phyloP scores from a whole-genome alignment of 2,329 filamentous ascomycete genomes.

The Paraphoma chrysanthemicola region DNA sequence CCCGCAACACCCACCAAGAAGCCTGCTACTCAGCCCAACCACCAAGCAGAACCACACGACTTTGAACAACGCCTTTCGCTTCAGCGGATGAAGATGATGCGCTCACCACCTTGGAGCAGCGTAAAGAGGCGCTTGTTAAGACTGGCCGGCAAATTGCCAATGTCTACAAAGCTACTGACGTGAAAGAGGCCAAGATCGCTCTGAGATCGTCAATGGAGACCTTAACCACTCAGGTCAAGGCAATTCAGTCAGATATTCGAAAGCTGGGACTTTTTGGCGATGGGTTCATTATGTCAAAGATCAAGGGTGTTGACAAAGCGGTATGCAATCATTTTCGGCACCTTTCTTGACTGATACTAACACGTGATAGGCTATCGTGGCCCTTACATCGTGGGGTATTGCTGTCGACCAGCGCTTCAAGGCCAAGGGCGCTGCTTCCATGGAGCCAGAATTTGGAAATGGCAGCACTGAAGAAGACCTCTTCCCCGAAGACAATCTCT shows the following conservation, averaged over 20 bases:
- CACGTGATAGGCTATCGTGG: not conserved
- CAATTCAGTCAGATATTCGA: not conserved
- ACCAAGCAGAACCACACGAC: not conserved
- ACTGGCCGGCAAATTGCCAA: not conserved
- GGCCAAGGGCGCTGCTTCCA: not conserved
- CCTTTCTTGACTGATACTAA: not conserved
- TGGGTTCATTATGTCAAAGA: not conserved
- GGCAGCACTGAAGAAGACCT: not conserved
- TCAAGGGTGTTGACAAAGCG: not conserved
- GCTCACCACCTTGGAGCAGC: not conserved
- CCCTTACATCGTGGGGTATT: not conserved
- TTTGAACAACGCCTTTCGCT: not conserved
- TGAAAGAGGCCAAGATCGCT: not conserved
- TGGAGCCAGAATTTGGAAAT: not conserved
- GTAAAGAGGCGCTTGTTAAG: not conserved
- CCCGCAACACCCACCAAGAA: not conserved
- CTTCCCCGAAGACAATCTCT: not conserved
- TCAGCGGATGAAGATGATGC: not conserved
- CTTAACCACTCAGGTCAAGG: not conserved
- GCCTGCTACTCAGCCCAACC: not conserved
- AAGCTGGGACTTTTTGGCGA: not conserved
- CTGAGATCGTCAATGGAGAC: not conserved
- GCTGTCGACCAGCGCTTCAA: not conserved
- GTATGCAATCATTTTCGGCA: not conserved
- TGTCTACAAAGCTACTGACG: not conserved